Evolutionary conservation across 257 asterid genomes (phyloP).

Genomic region (Rubia yunnanensis): DNA sequence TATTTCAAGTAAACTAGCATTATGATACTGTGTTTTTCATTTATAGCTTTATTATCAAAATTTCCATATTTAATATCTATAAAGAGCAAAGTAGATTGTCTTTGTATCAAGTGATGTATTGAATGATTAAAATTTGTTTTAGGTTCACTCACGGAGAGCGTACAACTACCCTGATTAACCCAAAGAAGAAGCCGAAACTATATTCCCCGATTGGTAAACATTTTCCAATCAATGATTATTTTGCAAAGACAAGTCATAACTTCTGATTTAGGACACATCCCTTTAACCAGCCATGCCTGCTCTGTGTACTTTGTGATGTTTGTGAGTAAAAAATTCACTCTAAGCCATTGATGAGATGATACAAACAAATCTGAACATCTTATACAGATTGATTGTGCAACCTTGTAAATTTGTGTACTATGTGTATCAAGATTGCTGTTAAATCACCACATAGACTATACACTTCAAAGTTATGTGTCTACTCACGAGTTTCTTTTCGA

Average conservation of each 20-base stretch:
- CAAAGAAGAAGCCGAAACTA: slow-evolving; percentile 54
- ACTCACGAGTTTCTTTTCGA: not conserved
- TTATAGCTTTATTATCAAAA: not conserved
- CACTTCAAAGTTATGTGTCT: no score
- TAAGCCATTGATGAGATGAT: no score
- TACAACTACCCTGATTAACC: slow-evolving; percentile 25
- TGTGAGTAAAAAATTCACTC: not conserved
- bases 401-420: not conserved
- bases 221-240: slow-evolving; percentile 70
- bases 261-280: slow-evolving; percentile 20
- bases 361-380: no score
- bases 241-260: slow-evolving; percentile 44
- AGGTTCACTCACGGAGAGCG: slow-evolving; percentile 39
- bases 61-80: not conserved
- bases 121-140: slow-evolving; percentile 9
- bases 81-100: not conserved
- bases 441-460: not conserved
- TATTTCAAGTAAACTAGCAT: not conserved
- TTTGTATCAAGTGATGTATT: not conserved
- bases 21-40: not conserved
- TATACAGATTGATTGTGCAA: not conserved
- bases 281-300: no score
- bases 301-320: no score
- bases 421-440: no score
- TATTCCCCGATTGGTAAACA: slow-evolving; percentile 44